Evolutionary conservation across 768 basidiomycete genomes (phyloP), one percentile per base, ranked within the genome.

Genomic region (Chlorophyllum brunneum): DNA sequence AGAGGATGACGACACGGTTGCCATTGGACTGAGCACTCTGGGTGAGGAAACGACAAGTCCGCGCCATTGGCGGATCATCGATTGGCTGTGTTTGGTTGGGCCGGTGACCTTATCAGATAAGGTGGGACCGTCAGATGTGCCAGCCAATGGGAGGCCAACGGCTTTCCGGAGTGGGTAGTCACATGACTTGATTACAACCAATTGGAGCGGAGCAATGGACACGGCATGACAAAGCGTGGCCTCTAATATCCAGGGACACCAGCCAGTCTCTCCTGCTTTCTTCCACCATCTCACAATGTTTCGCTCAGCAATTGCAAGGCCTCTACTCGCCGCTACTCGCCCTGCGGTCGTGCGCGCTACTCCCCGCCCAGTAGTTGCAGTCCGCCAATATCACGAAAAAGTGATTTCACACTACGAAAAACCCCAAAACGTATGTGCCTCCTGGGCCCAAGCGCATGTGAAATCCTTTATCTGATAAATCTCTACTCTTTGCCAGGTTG

Each of bases 391-490:
- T 66, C 95, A 98, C 65, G 92, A 95, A 68, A 97, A 98, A 64
- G 95, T 98, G 44, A 92, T 95, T 58, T 88, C 91, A 22, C 97
- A 98, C 73, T 98, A 98, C 69, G 95, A 98, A 77, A 84, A 81
- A 70, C 97, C 97, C 59, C 84, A 89, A 77, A 99, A 99, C 74
- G 95, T 98, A 62, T 48, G 88, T 81, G 59, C 40, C 40, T 64
- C 58, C 51, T 51, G 20, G 29, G 23, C 37, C 37, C 7, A 6
- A 15, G 33, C 27, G 30, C 38, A 18, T 29, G 9, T 29, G 69
- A 58, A 69, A 63, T 61, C 58, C 56, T 50, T 57, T 79, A 80
- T 80, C 83, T 85, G 83, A 86, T 85, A 81, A 65, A 48, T 44
- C 18, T 43, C 56, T 61, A 61, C 61, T 51, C 13, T 49, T 47